phyloP scores from a whole-genome alignment of 2,329 filamentous ascomycete species.

The Colletotrichum euphorbiae region DNA sequence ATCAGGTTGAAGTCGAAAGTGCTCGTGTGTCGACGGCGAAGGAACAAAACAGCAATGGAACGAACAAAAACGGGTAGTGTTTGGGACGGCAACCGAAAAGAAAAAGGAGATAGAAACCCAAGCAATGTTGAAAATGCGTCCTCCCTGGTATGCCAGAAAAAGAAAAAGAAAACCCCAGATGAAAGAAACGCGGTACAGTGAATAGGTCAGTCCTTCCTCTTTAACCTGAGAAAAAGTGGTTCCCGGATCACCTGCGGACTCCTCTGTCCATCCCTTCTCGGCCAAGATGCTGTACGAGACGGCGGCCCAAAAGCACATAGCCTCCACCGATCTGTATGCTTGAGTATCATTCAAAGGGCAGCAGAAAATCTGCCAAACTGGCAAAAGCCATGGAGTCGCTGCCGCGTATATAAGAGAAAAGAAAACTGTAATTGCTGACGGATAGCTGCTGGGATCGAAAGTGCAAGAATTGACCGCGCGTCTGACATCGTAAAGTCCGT shows the following conservation, averaged over 20 bases:
- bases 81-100: neutral
- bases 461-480: neutral
- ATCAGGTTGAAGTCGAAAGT: conserved; percentile 38
- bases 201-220: conserved; percentile 8
- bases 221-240: conserved; percentile 23
- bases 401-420: conserved; percentile 37
- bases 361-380: conserved; percentile 32
- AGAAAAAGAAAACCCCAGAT: neutral
- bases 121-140: conserved; percentile 27
- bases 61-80: conserved; percentile 14
- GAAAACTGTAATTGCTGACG: conserved; percentile 37
- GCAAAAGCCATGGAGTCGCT: conserved; percentile 33
- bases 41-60: conserved; percentile 27
- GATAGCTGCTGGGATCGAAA: conserved; percentile 19
- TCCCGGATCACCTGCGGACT: conserved; percentile 47
- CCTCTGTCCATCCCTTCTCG: conserved; percentile 52
- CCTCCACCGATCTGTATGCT: conserved; percentile 50
- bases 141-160: conserved; percentile 10
- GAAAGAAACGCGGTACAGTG: conserved; percentile 31
- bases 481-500: neutral
- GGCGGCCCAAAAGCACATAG: conserved; percentile 50
- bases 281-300: conserved; percentile 50
- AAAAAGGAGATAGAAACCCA: conserved; percentile 12
- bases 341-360: conserved; percentile 48
- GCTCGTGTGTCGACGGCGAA: conserved; percentile 30